Conservation (phyloP, 306 rosid species). For the Fragaria nilgerrensis region DNA sequence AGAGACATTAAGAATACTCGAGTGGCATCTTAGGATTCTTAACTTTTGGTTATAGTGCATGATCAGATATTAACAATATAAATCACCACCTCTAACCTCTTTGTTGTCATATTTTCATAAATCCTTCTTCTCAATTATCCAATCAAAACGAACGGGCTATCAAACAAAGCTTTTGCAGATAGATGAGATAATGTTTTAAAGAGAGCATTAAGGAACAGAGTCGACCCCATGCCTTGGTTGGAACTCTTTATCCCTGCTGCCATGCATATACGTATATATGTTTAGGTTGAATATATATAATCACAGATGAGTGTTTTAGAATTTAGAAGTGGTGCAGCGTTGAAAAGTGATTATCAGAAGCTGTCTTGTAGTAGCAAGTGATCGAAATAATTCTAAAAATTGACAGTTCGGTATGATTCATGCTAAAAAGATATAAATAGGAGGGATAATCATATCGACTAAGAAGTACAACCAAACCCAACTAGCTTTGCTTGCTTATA, state of each 20-base stretch:
- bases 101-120: neutral
- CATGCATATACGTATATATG: neutral
- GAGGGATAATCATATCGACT: neutral
- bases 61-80: constrained; percentile 2
- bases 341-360: neutral
- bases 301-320: too few relatives aligned
- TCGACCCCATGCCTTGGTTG: neutral
- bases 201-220: neutral
- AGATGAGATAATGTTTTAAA: neutral
- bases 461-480: constrained; percentile 2
- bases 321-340: too few relatives aligned
- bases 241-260: neutral
- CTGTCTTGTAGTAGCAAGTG: neutral
- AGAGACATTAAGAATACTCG: neutral
- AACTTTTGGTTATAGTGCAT: neutral
- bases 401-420: neutral
- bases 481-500: neutral
- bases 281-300: too few relatives aligned
- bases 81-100: neutral
- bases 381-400: neutral
- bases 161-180: neutral
- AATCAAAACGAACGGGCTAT: neutral
- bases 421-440: neutral
- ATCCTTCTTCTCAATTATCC: neutral
- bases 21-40: constrained; percentile 3